A percentile compares a stretch with the other conserved stretches of the same genome.
phyloP scores from a whole-genome alignment of 2,329 filamentous ascomycete genomes.

The Amylocarpus encephaloides region DNA sequence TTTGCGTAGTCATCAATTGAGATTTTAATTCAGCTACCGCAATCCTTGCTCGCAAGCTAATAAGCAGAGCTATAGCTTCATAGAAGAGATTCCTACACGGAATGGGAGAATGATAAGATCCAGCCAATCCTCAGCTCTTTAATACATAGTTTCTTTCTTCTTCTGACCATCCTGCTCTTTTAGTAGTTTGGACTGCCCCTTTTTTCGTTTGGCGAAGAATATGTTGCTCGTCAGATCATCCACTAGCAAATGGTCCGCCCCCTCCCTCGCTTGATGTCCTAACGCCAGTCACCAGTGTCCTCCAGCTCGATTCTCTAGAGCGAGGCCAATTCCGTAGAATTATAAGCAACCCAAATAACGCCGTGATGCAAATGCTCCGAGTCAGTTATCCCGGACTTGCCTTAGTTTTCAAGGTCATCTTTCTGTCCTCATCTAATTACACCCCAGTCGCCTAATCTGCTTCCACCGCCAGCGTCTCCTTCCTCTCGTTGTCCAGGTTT shows the following conservation, averaged over 20 bases:
- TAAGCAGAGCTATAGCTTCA: not conserved
- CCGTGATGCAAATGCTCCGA: not conserved
- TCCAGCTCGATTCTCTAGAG: not conserved
- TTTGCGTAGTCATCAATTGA: conserved; percentile 5
- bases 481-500: conserved; percentile 64
- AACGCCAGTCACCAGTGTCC: not conserved
- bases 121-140: not conserved
- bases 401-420: not conserved
- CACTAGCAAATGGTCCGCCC: not conserved
- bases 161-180: not conserved
- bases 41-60: not conserved
- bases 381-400: not conserved
- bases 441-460: conserved; percentile 70
- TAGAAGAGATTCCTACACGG: not conserved
- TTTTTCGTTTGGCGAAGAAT: not conserved
- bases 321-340: not conserved
- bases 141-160: not conserved
- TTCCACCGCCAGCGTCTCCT: conserved; percentile 53
- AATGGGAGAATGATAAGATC: not conserved
- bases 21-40: conserved; percentile 4
- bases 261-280: not conserved
- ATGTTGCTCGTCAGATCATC: not conserved
- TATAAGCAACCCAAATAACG: not conserved
- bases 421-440: conserved; percentile 61
- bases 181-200: not conserved